Base-by-base conservation (phyloP, 2,329 filamentous ascomycete species). In the Curvularia hawaiiensis region DNA sequence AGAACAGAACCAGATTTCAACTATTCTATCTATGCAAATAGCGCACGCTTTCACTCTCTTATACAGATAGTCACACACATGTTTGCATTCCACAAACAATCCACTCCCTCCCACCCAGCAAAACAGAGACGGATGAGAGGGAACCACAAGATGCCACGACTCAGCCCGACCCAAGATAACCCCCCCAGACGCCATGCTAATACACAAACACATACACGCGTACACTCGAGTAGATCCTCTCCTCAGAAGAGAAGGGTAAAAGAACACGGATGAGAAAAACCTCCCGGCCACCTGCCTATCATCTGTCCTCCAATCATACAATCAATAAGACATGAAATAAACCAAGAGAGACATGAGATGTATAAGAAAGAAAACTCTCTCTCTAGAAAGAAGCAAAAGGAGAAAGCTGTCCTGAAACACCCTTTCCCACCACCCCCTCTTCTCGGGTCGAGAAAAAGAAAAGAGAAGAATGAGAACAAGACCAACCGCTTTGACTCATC, bases 161-260 rank as follows among this genome's bases (percentile, higher is more conserved):
- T n/a, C 40, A 24, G 24, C 24, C 14, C 14, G 22, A 44, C 22
- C 41, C 41, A 44, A 26, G 16, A 44, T 12, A 26, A n/a, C n/a
- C 43, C 8, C 16, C 1, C 28, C 26, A 46, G 63, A 60, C 61
- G 59, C 63, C 63, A 62, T 63, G 63, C 63, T 65, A 65, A 65
- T 44, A 47, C 48, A 50, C 14, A 26, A 24, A 43, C 31, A 59
- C 45, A 22, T 18, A 28, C 35, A 52, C 20, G 26, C 24, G 24
- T 26, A 44, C 12, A 44, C 41, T 28, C n/a, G 20, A 24, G 40
- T 43, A 26, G 12, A 7, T 7, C 22, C 10, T 28, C 14, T 10
- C 6, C 40, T 43, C 14, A 24, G 41, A 26, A 28, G 7, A 44
- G 26, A 44, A n/a, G 16, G n/a, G 18, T n/a, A 44, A 10, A 28